phyloP scores from a whole-genome alignment of 176 grass and related monocot genomes.

The Juncus inflexus region DNA sequence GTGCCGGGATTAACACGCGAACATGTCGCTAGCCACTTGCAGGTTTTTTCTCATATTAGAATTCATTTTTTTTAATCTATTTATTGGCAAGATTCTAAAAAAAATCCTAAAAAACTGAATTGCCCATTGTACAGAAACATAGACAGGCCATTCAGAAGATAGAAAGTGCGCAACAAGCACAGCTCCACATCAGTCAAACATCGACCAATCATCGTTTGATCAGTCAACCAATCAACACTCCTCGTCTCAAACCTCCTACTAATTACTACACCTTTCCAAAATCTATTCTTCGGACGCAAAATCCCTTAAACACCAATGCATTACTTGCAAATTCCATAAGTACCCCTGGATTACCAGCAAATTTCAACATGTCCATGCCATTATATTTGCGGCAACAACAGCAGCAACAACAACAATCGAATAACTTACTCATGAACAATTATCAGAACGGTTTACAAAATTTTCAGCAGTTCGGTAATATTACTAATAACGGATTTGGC shows the following conservation, averaged over 20 bases:
- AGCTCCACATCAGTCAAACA: not conserved
- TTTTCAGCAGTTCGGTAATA: constrained; percentile 5
- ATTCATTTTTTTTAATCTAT: too few relatives aligned
- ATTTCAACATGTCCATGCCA: constrained; percentile 7
- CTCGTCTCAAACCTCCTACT: too few relatives aligned
- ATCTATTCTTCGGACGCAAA: constrained; percentile 1
- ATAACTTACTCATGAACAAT: not conserved
- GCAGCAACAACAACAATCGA: not conserved
- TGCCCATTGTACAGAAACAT: constrained; percentile 8
- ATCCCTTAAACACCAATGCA: not conserved
- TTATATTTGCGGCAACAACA: not conserved
- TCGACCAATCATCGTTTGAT: too few relatives aligned
- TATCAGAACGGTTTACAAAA: constrained; percentile 1
- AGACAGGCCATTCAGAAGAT: constrained; percentile 11
- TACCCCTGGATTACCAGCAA: not conserved
- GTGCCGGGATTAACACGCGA: constrained; percentile 81
- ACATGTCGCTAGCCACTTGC: constrained; percentile 94
- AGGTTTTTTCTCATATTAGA: constrained; percentile 29
- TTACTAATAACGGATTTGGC: not conserved
- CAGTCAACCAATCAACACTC: too few relatives aligned
- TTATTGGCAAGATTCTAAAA: too few relatives aligned
- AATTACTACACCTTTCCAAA: too few relatives aligned
- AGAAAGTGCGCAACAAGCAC: constrained; percentile 17
- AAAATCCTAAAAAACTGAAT: too few relatives aligned
- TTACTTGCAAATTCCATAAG: constrained; percentile 6